Evolutionary conservation across 176 grass and related monocot genomes (phyloP).

Genomic region (Phyllostachys edulis): DNA sequence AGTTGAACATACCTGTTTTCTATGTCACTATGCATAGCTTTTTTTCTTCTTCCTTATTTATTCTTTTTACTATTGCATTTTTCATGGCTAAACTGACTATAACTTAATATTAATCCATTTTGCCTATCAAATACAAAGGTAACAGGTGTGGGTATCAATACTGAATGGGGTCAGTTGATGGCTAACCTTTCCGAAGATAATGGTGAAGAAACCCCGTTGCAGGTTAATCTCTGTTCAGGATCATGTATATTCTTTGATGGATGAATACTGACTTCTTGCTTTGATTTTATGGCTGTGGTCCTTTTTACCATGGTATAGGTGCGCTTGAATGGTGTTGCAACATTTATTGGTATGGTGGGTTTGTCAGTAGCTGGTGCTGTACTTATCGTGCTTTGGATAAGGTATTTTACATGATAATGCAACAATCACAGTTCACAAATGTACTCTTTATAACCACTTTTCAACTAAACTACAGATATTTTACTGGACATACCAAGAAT

Average conservation of each 20-base stretch:
- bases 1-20: conserved; percentile 17
- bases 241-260: conserved; percentile 29
- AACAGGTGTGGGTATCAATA: conserved; percentile 87
- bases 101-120: conserved; percentile 31
- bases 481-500: conserved; percentile 82
- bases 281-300: neutral
- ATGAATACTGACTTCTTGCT: conserved; percentile 21
- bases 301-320: conserved; percentile 56
- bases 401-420: conserved; percentile 52
- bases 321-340: conserved; percentile 94
- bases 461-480: conserved; percentile 61
- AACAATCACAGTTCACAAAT: conserved; percentile 5
- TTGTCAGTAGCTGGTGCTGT: conserved; percentile 82
- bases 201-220: conserved; percentile 96
- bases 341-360: conserved; percentile 93
- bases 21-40: neutral
- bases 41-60: conserved; percentile 30
- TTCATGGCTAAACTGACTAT: conserved; percentile 22
- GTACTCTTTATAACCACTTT: conserved; percentile 21
- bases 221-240: conserved; percentile 61
- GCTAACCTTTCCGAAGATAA: conserved; percentile 97
- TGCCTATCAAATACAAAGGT: conserved; percentile 64
- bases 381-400: conserved; percentile 75
- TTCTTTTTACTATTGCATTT: neutral
- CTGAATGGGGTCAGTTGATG: conserved; percentile 99